Evolutionary conservation across 192 early-diverging fungal species (phyloP), one percentile per base, ranked within the genome.

Genomic region (Entophlyctis luteolus): DNA sequence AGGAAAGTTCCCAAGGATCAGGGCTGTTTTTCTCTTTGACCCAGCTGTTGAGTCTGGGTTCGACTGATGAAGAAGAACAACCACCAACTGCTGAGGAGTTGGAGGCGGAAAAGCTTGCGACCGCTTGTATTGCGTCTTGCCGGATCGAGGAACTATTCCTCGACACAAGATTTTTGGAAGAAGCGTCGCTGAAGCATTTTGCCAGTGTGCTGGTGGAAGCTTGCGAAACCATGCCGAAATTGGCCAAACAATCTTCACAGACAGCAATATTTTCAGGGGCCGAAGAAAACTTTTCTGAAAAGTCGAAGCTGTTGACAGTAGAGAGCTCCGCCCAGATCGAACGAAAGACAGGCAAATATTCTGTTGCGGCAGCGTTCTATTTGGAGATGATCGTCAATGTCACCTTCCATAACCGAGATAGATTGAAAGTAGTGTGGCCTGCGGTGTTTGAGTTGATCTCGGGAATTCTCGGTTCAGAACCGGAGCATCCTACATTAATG

Each of bases 11-110:
- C 54, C 77, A 77, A 54, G 88, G 88, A 56, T 74, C 74, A 6
- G 89, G 90, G 1, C 70, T 94, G 2, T 80, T 94, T 53, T 92
- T 90, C 1, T 84, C 93, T 0, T 73, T 94, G 6, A 84, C 85
- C 0, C 91, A 94, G 60, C 78, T 94, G 47, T 59, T 94, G 18
- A 87, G 86, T 16, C 80, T 89, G 2, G 78, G 80, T 28, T 77
- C 83, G 29, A 77, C 79, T 39, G 90, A 89, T 32, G 89, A 85
- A 8, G 52, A 59, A n/a, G 67, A 50, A 5, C 58, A 77, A 3
- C 37, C 59, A 38, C 86, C 89, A 0, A 89, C 86, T 0, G 76
- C 84, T 1, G 88, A 91, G 55, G 90, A 92, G 55, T 72, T 90
- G 25, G 82, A 86, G 23, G 77, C 75, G 20, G 88, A 90, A 5